These are phyloP conservation scores for Saccharomycopsis hybrid DNA, from an alignment of 1,139 yeast species.

Conservation along the genomic window DNA sequence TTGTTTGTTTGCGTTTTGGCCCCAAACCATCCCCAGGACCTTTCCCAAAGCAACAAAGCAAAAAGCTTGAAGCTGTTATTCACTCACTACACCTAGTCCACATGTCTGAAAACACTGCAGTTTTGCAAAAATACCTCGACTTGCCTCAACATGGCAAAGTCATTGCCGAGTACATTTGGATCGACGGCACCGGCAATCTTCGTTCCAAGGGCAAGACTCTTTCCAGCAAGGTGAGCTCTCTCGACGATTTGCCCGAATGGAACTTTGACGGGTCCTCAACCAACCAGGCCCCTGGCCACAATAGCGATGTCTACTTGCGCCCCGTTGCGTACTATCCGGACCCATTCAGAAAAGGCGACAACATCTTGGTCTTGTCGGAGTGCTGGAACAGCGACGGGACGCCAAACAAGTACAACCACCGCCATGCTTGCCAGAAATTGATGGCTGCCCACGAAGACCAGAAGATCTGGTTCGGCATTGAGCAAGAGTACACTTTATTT, in stretches of 20 bases:
- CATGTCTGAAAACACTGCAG: constrained; percentile 45
- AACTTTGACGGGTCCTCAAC: constrained; percentile 99
- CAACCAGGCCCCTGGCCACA: constrained; percentile 97
- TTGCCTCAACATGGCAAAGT: constrained; percentile 82
- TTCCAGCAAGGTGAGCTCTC: constrained; percentile 54
- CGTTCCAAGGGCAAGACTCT: constrained; percentile 53
- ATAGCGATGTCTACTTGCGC: constrained; percentile 90
- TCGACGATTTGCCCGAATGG: constrained; percentile 96
- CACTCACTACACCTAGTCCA: not conserved
- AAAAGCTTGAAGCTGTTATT: too few relatives aligned
- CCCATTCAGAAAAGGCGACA: constrained; percentile 97
- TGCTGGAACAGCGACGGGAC: constrained; percentile 99
- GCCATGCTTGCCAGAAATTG: constrained; percentile 94
- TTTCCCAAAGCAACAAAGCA: too few relatives aligned
- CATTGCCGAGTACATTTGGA: constrained; percentile 97
- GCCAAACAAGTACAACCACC: constrained; percentile 96
- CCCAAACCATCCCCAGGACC: too few relatives aligned
- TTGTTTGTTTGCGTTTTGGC: too few relatives aligned
- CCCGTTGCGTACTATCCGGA: constrained; percentile 93
- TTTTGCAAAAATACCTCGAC: constrained; percentile 72
- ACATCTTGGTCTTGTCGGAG: constrained; percentile 89
- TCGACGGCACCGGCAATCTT: constrained; percentile 85
- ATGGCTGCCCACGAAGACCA: constrained; percentile 88
- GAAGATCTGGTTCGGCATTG: constrained; percentile 95
- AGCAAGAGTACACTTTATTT: constrained; percentile 96